phyloP scores from a whole-genome alignment of 805 yeast genomes.

The Torulaspora quercuum region DNA sequence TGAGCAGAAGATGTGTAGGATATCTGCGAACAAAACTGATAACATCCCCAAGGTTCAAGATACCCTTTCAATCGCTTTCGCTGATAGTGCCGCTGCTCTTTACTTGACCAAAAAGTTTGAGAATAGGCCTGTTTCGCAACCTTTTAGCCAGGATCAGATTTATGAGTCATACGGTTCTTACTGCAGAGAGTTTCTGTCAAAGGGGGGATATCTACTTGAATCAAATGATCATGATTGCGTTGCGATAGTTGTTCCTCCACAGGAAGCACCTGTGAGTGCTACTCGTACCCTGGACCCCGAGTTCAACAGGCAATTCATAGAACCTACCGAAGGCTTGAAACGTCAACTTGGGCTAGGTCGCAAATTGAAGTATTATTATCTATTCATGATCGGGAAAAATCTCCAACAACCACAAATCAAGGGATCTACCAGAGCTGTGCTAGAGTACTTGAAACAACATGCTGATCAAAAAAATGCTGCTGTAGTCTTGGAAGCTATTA shows the following conservation, averaged over 20 bases:
- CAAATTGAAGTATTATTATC: conserved; percentile 31
- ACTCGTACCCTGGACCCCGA: conserved; percentile 28
- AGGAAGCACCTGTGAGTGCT: conserved; percentile 23
- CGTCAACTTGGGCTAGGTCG: conserved; percentile 28
- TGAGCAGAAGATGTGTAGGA: neutral
- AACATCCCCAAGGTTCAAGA: conserved; percentile 29
- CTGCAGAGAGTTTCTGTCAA: conserved; percentile 23
- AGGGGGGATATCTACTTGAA: conserved; percentile 35
- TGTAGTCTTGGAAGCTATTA: conserved; percentile 36
- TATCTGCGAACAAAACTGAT: conserved; percentile 18
- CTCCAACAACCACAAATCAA: conserved; percentile 26
- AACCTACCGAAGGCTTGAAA: conserved; percentile 19
- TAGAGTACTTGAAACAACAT: conserved; percentile 28
- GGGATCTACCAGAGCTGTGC: conserved; percentile 36
- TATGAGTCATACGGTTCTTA: conserved; percentile 24
- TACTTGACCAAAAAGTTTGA: conserved; percentile 34
- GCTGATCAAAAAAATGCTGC: conserved; percentile 35
- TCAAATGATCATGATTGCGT: conserved; percentile 36
- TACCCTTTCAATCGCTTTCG: conserved; percentile 32
- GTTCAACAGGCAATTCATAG: conserved; percentile 33
- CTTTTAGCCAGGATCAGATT: conserved; percentile 24
- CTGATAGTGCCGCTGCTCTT: conserved; percentile 27
- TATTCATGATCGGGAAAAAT: conserved; percentile 36
- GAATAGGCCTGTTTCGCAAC: conserved; percentile 25
- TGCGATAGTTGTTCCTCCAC: conserved; percentile 32